Conservation (phyloP, 1,139 yeast species). For the Candida pseudocylindracea region DNA sequence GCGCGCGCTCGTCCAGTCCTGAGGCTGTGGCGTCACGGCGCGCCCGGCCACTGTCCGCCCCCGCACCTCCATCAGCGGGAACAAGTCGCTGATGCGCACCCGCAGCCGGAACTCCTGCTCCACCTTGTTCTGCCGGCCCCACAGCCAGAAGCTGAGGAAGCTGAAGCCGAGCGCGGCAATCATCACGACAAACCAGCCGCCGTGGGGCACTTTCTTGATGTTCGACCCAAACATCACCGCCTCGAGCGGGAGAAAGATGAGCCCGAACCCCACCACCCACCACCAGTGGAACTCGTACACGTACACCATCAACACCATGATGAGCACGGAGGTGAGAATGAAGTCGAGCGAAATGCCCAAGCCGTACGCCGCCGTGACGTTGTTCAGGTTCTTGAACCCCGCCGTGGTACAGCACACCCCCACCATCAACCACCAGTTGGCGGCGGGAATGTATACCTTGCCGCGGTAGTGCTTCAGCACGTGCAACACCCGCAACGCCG, state of each 20-base stretch:
- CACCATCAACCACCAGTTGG: conserved; percentile 24
- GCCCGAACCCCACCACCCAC: conserved; percentile 12
- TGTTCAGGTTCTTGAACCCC: conserved; percentile 24
- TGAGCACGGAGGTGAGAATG: conserved; percentile 23
- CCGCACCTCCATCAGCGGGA: conserved; percentile 6
- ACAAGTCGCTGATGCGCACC: conserved; percentile 10
- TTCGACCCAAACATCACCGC: conserved; percentile 21
- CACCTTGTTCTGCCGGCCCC: conserved; percentile 19
- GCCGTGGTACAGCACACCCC: conserved; percentile 26
- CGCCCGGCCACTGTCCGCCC: too few relatives aligned
- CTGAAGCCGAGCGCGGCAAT: conserved; percentile 12
- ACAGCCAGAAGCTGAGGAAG: conserved; percentile 22
- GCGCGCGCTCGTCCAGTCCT: too few relatives aligned
- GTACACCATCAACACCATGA: conserved; percentile 20
- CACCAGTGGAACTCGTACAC: conserved; percentile 17
- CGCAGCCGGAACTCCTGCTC: conserved; percentile 12
- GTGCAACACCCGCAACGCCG: conserved; percentile 20
- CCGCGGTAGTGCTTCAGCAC: conserved; percentile 20
- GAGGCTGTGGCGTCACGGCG: too few relatives aligned
- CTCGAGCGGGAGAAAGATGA: conserved; percentile 23
- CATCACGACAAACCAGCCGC: conserved; percentile 36
- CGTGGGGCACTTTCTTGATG: conserved; percentile 25
- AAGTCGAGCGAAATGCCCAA: conserved; percentile 34
- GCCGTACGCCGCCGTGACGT: conserved; percentile 38
- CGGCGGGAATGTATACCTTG: conserved; percentile 25